A percentile compares a stretch with the other conserved stretches of the same genome.
Evolutionary conservation across 371 early-diverging fungal species (phyloP).

Genomic region (Syncephalastrum racemosum): DNA sequence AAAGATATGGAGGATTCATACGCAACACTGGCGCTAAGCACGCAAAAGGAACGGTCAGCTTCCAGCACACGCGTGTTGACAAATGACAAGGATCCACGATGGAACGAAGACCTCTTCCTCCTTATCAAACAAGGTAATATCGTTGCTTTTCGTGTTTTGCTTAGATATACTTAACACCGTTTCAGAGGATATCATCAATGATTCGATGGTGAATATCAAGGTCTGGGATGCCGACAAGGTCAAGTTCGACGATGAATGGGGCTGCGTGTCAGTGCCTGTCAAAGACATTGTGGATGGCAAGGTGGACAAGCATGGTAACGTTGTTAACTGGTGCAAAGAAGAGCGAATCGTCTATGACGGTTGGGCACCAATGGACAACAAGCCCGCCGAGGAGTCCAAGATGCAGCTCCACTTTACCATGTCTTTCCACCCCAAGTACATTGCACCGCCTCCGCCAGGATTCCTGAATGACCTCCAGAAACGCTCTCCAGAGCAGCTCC

Average conservation of each 20-base stretch:
- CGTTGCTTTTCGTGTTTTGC: background rate
- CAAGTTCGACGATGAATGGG: constrained; percentile 29
- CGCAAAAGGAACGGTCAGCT: constrained; percentile 10
- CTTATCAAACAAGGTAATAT: constrained; percentile 24
- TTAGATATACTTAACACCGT: background rate
- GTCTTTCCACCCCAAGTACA: constrained; percentile 37
- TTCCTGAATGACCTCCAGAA: constrained; percentile 9
- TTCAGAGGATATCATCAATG: constrained; percentile 27
- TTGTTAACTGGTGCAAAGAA: constrained; percentile 20
- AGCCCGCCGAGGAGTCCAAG: constrained; percentile 13
- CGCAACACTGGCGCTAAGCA: constrained; percentile 25
- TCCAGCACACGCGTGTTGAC: constrained; percentile 32
- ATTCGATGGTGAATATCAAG: constrained; percentile 27
- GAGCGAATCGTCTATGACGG: constrained; percentile 34
- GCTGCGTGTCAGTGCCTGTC: constrained; percentile 24
- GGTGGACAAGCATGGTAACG: constrained; percentile 23
- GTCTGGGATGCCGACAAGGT: constrained; percentile 39
- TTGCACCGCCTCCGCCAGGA: constrained; percentile 8
- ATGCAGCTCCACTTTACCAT: constrained; percentile 21
- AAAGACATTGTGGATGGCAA: constrained; percentile 24
- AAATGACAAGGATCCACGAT: constrained; percentile 30
- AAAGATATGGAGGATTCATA: constrained; percentile 32
- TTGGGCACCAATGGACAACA: constrained; percentile 33
- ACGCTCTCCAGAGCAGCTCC: constrained; percentile 3
- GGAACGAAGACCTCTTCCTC: constrained; percentile 32